These are phyloP conservation scores for Suillus brevipes DNA, from an alignment of 768 basidiomycete genomes.

Conservation along the genomic window DNA sequence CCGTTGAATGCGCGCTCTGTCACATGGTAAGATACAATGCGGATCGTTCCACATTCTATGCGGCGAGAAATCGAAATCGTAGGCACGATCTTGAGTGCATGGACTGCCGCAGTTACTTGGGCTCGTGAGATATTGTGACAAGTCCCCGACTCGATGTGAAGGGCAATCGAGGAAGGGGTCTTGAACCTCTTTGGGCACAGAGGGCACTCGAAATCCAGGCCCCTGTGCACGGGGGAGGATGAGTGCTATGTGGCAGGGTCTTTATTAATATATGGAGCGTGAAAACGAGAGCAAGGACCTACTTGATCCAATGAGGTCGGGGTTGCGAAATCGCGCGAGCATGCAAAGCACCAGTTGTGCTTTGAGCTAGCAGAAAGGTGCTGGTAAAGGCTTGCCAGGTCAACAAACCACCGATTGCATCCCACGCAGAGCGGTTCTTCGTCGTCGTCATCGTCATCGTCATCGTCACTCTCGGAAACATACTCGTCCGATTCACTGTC, in stretches of 20 bases:
- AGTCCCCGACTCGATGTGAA: slow-evolving; percentile 41
- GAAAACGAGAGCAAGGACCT: slow-evolving; percentile 26
- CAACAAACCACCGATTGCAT: slow-evolving; percentile 27
- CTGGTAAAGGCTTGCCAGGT: slow-evolving; percentile 16
- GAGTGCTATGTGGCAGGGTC: background rate
- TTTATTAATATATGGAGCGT: background rate
- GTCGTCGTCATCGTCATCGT: slow-evolving; percentile 10
- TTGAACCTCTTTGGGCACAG: background rate
- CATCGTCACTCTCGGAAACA: slow-evolving; percentile 7
- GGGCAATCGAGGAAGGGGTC: slow-evolving; percentile 36
- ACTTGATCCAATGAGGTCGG: slow-evolving; percentile 25
- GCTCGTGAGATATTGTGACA: slow-evolving; percentile 38
- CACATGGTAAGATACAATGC: slow-evolving; percentile 30
- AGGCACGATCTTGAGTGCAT: slow-evolving; percentile 33
- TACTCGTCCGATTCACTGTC: slow-evolving; percentile 3
- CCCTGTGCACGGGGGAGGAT: background rate
- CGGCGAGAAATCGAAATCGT: slow-evolving; percentile 37
- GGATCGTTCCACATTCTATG: slow-evolving; percentile 17
- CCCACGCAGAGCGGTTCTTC: slow-evolving; percentile 19
- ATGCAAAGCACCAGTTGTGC: slow-evolving; percentile 39
- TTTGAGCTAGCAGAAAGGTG: slow-evolving; percentile 22
- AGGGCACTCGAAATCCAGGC: background rate
- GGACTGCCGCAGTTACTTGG: slow-evolving; percentile 38
- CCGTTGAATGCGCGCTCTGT: slow-evolving; percentile 42
- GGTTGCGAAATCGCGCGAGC: slow-evolving; percentile 30